These are phyloP conservation scores for Gaertneriomyces semiglobifer DNA, from an alignment of 192 early-diverging fungal genomes.

Conservation along the genomic window DNA sequence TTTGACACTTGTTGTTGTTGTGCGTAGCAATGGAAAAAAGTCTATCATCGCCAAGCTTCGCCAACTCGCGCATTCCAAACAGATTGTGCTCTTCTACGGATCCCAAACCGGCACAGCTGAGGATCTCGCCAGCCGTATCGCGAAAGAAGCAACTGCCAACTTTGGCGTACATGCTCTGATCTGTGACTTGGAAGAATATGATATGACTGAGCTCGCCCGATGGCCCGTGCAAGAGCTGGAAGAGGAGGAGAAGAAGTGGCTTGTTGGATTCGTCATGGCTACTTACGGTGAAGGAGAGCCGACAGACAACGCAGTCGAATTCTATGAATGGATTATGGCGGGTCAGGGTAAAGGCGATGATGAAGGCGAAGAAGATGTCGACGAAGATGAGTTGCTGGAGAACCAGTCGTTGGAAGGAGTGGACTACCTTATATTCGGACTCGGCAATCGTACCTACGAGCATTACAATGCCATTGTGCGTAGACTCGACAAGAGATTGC, in stretches of 20 bases:
- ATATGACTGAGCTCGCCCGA: conserved; percentile 76
- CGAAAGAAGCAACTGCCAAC: conserved; percentile 75
- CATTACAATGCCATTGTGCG: conserved; percentile 83
- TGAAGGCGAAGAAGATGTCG: conserved; percentile 55
- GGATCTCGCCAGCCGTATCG: conserved; percentile 89
- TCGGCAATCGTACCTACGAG: conserved; percentile 91
- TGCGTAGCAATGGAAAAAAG: conserved; percentile 34
- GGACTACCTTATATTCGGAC: conserved; percentile 71
- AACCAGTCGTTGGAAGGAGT: conserved; percentile 51
- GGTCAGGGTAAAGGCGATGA: conserved; percentile 69
- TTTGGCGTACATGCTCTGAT: conserved; percentile 73
- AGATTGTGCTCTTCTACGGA: conserved; percentile 89
- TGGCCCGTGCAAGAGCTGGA: conserved; percentile 56
- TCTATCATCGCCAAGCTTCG: conserved; percentile 40
- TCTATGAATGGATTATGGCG: conserved; percentile 82
- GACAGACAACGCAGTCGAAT: conserved; percentile 94
- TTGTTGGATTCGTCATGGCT: conserved; percentile 90
- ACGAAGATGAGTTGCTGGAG: conserved; percentile 46
- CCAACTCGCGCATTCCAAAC: conserved; percentile 26
- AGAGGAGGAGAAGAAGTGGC: conserved; percentile 36
- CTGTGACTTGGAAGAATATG: conserved; percentile 87
- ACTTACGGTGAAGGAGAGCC: conserved; percentile 98
- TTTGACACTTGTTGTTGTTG: not conserved
- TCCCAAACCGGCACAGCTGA: conserved; percentile 99
- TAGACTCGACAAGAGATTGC: conserved; percentile 63